These are phyloP conservation scores for Phylloporus sp. DNA, from an alignment of 768 basidiomycete species.

Conservation along the genomic window DNA sequence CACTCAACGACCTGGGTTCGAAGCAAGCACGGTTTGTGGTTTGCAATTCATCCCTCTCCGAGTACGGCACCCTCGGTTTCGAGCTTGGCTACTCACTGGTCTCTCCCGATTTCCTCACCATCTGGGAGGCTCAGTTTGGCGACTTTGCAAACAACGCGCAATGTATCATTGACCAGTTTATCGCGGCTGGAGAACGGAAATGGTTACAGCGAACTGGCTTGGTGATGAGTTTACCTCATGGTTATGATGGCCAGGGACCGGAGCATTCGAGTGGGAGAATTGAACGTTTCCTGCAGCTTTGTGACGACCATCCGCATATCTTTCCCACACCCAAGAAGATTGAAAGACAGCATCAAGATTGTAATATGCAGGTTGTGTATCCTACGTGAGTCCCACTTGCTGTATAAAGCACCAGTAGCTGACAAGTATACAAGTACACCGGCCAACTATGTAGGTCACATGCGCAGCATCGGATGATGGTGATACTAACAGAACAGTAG, in stretches of 20 bases:
- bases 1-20: conserved; percentile 81
- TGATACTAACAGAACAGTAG: conserved; percentile 32
- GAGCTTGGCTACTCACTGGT: conserved; percentile 98
- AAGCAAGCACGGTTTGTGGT: conserved; percentile 91
- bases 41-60: conserved; percentile 95
- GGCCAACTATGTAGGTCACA: conserved; percentile 70
- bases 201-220: conserved; percentile 94
- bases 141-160: conserved; percentile 98
- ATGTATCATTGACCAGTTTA: conserved; percentile 98
- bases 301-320: conserved; percentile 91
- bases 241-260: conserved; percentile 97
- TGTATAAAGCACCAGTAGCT: background rate
- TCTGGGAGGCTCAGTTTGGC: conserved; percentile 99
- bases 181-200: conserved; percentile 94
- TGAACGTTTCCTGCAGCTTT: conserved; percentile 95
- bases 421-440: conserved; percentile 60
- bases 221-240: conserved; percentile 87
- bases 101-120: conserved; percentile 84
- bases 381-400: conserved; percentile 61
- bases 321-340: conserved; percentile 88
- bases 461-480: background rate
- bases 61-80: conserved; percentile 92
- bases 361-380: conserved; percentile 99
- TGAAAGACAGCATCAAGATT: conserved; percentile 95
- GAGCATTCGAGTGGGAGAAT: conserved; percentile 96